Evolutionary conservation across 768 basidiomycete genomes (phyloP), one percentile per base, ranked within the genome.

Genomic region (Pleurotus tuoliensis): DNA sequence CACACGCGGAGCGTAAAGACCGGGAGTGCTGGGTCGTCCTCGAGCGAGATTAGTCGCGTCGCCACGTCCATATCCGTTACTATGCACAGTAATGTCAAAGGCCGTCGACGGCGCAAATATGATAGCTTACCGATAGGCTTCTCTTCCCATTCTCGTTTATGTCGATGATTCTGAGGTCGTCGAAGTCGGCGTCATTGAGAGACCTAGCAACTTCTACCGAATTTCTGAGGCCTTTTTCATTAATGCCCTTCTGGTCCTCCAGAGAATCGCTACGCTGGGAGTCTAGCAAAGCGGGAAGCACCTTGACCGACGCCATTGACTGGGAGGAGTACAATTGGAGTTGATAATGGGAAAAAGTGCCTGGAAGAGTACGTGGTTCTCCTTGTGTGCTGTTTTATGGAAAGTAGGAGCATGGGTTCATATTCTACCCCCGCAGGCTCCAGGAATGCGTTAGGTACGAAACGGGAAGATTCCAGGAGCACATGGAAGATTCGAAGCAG

Each of bases 1-100:
- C 79, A 77, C 63, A 82, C 77, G 13, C 83, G 70, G 68, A 85
- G 82, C 0, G 82, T 84, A 58, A 79, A 77, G 0, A 73, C 69
- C 0, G 75, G 80, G 0, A 81, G 69, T 1, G 69, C 69, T 0
- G 82, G 76, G 61, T 82, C 80, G 59, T 82, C 82, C 45, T 80
- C 80, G 15, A 81, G 71, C 2, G 79, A 80, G 56, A 82, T 76
- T 9, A 81, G 72, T 47, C 78, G 78, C 15, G 74, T 74, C 7
- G 75, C 77, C 27, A 76, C 69, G 59, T 82, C 80, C 37, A 72
- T 52, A 57, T 77, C 76, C 7, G 78, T 80, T 56, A 73, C 80
- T 77, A 47, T 11, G 16, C 5, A 45, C 39, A 27, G 4, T 34
- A 34, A 9, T 34, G 30, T 34, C 30, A 3, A 11, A 34, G 8